These are phyloP conservation scores for Cucumis sativus DNA, from an alignment of 306 rosid species.

Conservation along the genomic window DNA sequence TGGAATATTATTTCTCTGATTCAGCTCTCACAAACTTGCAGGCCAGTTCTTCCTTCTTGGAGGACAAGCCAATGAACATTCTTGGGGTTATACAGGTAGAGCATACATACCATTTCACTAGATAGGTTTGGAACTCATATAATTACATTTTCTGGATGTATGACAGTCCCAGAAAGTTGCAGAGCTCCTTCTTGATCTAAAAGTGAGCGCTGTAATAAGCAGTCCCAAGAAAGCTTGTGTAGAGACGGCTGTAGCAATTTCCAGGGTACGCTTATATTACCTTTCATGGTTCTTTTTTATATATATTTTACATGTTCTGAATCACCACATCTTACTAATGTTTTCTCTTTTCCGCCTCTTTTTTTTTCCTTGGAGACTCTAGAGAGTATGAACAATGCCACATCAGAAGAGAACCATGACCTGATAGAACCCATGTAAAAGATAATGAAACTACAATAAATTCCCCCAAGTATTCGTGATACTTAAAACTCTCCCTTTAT, in stretches of 20 bases:
- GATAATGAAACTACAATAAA: background rate
- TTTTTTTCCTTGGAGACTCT: background rate
- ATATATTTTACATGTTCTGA: background rate
- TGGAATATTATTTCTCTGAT: constrained; percentile 13
- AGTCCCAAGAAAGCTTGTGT: constrained; percentile 59
- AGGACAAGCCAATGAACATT: constrained; percentile 65
- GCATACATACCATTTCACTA: constrained; percentile 5
- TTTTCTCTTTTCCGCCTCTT: constrained; percentile 10
- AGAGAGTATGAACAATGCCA: background rate
- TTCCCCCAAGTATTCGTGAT: background rate
- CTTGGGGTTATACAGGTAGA: constrained; percentile 80
- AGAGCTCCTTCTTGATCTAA: constrained; percentile 81
- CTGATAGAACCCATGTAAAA: background rate
- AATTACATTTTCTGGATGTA: constrained; percentile 18
- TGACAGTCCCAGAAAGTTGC: constrained; percentile 89
- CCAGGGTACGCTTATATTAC: constrained; percentile 44
- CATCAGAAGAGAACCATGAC: background rate
- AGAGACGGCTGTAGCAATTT: constrained; percentile 60
- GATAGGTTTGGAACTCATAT: constrained; percentile 11
- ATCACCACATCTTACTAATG: constrained; percentile 1
- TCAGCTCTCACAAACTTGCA: constrained; percentile 25
- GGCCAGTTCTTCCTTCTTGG: constrained; percentile 31
- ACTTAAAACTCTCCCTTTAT: background rate
- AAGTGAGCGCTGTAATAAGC: constrained; percentile 51
- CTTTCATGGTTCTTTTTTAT: background rate